A percentile compares a stretch with the other conserved stretches of the same genome.
Conservation (phyloP, 441 rosid genomes). For the Pelargonium citronellum region DNA sequence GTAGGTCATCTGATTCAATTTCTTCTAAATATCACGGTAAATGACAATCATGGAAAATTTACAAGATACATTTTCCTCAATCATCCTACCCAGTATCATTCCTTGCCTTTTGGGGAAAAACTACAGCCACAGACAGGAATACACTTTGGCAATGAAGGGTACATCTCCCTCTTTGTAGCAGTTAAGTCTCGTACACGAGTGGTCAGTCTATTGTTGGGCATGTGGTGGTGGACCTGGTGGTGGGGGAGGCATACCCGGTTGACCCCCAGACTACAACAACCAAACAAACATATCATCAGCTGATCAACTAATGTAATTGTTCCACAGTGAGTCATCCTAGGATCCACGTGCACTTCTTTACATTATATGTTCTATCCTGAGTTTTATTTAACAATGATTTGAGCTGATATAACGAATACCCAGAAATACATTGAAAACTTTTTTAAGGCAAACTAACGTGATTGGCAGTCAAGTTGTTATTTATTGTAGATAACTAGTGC, state of each 20-base stretch:
- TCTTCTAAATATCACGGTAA: too few relatives aligned
- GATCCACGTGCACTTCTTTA: not conserved
- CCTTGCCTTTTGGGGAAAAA: not conserved
- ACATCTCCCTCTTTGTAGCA: not conserved
- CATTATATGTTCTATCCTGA: not conserved
- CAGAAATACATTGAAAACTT: too few relatives aligned
- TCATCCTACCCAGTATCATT: not conserved
- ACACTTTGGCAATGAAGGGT: too few relatives aligned
- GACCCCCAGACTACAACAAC: conserved; percentile 49
- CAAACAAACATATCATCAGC: conserved; percentile 9
- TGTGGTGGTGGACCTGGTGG: conserved; percentile 64
- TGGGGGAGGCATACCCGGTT: conserved; percentile 51
- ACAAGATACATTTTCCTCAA: conserved; percentile 1
- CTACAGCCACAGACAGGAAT: not conserved
- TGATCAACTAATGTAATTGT: not conserved
- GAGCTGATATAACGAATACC: not conserved
- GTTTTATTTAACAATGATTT: not conserved
- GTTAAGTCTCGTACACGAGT: conserved; percentile 1
- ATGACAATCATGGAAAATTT: not conserved
- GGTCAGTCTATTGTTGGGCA: conserved; percentile 34
- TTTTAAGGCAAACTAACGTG: too few relatives aligned
- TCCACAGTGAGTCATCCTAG: not conserved
- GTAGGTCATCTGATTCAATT: too few relatives aligned
- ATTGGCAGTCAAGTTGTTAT: too few relatives aligned
- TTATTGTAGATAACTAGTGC: too few relatives aligned